Percentiles rank a stretch among this genome's conserved stretches.
phyloP scores from a whole-genome alignment of 1,284 basidiomycete genomes.

The Ustilago nuda region DNA sequence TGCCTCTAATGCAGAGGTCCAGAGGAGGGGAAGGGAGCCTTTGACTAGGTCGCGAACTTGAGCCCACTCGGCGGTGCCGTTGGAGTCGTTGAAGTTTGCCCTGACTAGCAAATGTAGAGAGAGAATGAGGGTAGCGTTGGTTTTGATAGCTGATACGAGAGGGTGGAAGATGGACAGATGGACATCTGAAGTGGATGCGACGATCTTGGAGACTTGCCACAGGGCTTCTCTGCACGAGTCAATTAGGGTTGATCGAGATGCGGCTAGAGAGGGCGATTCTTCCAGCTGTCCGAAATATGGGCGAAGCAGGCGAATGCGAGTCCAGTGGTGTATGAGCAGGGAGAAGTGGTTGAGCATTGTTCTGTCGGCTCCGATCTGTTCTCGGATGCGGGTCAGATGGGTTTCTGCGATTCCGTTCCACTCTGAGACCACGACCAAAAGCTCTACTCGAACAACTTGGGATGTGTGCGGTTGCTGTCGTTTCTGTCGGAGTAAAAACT shows the following conservation, averaged over 20 bases:
- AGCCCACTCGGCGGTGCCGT: slow-evolving; percentile 17
- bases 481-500: slow-evolving; percentile 22
- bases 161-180: slow-evolving; percentile 49
- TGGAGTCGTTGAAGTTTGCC: slow-evolving; percentile 27
- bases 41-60: slow-evolving; percentile 23
- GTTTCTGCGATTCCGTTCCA: slow-evolving; percentile 34
- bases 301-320: slow-evolving; percentile 35
- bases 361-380: slow-evolving; percentile 10
- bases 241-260: slow-evolving; percentile 18
- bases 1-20: slow-evolving; percentile 27
- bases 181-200: slow-evolving; percentile 29
- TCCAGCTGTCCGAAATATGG: slow-evolving; percentile 25
- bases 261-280: slow-evolving; percentile 11
- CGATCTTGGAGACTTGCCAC: slow-evolving; percentile 30
- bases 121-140: slow-evolving; percentile 39
- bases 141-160: slow-evolving; percentile 23
- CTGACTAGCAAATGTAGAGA: slow-evolving; percentile 24
- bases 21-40: slow-evolving; percentile 32
- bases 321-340: slow-evolving; percentile 43
- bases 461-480: not conserved
- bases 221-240: slow-evolving; percentile 37
- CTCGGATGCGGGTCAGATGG: slow-evolving; percentile 24
- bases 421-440: slow-evolving; percentile 21
- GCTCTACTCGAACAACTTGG: not conserved
- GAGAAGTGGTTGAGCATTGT: slow-evolving; percentile 40